Evolutionary conservation across 1,284 basidiomycete species (phyloP).

Genomic region (Salmacisia buchloeana): DNA sequence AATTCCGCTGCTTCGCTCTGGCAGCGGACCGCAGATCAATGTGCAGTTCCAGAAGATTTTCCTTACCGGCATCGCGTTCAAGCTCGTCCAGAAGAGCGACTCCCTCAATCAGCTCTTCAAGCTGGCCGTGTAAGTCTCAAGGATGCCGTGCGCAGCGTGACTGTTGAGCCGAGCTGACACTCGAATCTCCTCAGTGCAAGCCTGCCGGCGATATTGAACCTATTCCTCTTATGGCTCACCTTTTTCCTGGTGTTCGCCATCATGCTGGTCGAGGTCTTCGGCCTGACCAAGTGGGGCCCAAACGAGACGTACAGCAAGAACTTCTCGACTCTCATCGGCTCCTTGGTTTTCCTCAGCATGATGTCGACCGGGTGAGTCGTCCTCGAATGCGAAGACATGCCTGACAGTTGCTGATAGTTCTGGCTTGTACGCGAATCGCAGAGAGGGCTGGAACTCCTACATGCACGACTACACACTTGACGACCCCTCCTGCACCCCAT

Average conservation of each 20-base stretch:
- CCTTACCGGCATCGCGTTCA: conserved; percentile 85
- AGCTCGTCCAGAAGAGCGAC: conserved; percentile 83
- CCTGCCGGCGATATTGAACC: conserved; percentile 76
- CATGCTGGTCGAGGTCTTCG: conserved; percentile 85
- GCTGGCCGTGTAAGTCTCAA: conserved; percentile 77
- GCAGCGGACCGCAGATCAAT: conserved; percentile 31
- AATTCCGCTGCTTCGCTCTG: conserved; percentile 54
- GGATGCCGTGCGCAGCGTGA: too few species aligned
- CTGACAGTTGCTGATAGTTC: background rate
- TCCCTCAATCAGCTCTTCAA: conserved; percentile 94
- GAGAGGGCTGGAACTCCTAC: conserved; percentile 48
- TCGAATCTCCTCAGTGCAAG: conserved; percentile 61
- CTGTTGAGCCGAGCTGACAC: too few species aligned
- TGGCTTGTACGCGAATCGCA: background rate
- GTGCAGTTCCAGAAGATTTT: conserved; percentile 87
- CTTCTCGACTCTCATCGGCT: conserved; percentile 71
- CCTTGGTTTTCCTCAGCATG: conserved; percentile 73
- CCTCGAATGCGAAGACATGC: background rate
- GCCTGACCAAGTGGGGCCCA: conserved; percentile 75
- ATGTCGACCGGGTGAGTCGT: conserved; percentile 54
- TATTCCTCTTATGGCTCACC: conserved; percentile 83
- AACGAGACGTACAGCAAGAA: conserved; percentile 71
- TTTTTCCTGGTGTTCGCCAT: conserved; percentile 90
- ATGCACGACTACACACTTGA: conserved; percentile 55
- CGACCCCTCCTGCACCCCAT: conserved; percentile 73